Conservation (phyloP, 176 grass and related monocot genomes). For the Aegilops bicornis region DNA sequence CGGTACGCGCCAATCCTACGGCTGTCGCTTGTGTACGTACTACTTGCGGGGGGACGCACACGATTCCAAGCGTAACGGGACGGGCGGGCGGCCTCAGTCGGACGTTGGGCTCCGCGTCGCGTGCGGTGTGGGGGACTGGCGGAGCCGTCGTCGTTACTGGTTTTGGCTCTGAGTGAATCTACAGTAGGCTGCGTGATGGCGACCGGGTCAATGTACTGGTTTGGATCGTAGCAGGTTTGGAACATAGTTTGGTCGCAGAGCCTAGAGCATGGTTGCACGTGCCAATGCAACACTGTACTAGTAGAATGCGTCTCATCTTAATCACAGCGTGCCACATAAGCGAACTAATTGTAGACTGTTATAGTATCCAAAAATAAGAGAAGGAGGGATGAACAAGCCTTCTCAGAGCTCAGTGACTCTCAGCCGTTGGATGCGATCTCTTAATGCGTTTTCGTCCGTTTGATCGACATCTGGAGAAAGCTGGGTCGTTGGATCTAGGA, state of each 20-base stretch:
- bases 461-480: too few species aligned
- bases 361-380: too few species aligned
- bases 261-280: neutral
- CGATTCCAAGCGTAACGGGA: conserved; percentile 9
- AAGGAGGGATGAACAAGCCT: too few species aligned
- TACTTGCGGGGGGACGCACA: neutral
- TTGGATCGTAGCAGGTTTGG: neutral
- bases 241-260: neutral
- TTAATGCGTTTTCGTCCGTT: too few species aligned
- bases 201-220: neutral
- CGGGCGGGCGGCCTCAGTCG: neutral
- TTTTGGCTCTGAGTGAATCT: neutral
- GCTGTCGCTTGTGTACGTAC: neutral
- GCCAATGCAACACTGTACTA: neutral
- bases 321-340: neutral
- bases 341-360: neutral
- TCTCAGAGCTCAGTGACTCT: too few species aligned
- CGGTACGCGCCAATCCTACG: conserved; percentile 1
- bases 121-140: neutral
- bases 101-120: neutral
- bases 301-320: neutral
- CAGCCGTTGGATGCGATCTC: too few species aligned
- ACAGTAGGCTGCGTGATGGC: neutral
- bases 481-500: too few species aligned
- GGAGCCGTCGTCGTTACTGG: neutral